phyloP scores from a whole-genome alignment of 1,284 basidiomycete species.

The Fistulinella cinereoalba region DNA sequence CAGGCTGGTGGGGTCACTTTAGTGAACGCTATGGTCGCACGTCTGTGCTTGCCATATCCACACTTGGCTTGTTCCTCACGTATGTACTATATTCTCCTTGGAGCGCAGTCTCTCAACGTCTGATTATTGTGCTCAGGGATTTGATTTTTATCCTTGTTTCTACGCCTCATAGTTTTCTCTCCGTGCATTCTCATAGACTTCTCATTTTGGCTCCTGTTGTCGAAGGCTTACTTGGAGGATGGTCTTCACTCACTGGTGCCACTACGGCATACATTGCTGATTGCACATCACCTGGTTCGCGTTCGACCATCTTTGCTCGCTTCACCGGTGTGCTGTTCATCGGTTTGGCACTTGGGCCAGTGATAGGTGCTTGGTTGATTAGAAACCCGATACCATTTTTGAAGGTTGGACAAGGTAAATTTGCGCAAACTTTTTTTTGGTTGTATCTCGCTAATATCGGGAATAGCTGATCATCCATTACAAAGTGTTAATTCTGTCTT shows the following conservation, averaged over 20 bases:
- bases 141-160: constrained; percentile 76
- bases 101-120: constrained; percentile 2
- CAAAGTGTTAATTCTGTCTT: constrained; percentile 55
- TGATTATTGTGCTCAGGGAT: constrained; percentile 49
- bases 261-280: constrained; percentile 85
- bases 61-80: constrained; percentile 74
- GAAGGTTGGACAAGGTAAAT: constrained; percentile 24
- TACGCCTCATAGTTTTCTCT: constrained; percentile 60
- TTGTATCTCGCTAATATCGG: constrained; percentile 9
- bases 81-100: constrained; percentile 39
- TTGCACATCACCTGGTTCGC: constrained; percentile 80
- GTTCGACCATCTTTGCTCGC: constrained; percentile 78
- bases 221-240: constrained; percentile 87
- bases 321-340: constrained; percentile 70
- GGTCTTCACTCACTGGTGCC: constrained; percentile 75
- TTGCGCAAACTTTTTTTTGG: not conserved
- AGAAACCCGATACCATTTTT: constrained; percentile 46
- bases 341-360: constrained; percentile 73
- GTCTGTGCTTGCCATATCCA: constrained; percentile 67
- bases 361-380: constrained; percentile 71
- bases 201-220: constrained; percentile 79
- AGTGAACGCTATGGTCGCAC: constrained; percentile 79
- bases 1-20: constrained; percentile 85
- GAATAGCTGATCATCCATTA: constrained; percentile 22
- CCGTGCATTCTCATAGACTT: constrained; percentile 66